These are phyloP conservation scores for Proliferodiscus dingleyae DNA, from an alignment of 2,329 filamentous ascomycete genomes.

Conservation along the genomic window DNA sequence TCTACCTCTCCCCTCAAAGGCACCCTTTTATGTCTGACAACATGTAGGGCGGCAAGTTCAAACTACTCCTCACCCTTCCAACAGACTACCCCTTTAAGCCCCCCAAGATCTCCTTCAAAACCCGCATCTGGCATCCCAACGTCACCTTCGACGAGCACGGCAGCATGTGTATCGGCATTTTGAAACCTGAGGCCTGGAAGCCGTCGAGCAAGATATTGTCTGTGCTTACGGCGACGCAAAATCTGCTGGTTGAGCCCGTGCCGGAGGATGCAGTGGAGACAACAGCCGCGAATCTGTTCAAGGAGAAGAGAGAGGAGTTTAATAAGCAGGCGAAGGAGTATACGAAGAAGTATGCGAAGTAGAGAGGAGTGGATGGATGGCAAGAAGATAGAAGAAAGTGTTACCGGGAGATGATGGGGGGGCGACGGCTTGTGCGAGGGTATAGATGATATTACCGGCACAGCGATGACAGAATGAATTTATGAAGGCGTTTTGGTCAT, in stretches of 20 bases:
- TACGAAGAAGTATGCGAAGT: constrained; percentile 59
- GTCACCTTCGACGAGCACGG: constrained; percentile 70
- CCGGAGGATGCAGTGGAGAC: constrained; percentile 68
- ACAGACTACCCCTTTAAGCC: constrained; percentile 71
- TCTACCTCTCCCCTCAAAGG: not conserved
- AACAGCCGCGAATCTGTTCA: constrained; percentile 64
- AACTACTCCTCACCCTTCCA: constrained; percentile 61
- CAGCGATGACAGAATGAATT: too few relatives aligned
- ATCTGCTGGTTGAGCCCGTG: constrained; percentile 62
- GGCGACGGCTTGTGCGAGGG: not conserved
- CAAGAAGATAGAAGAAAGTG: too few relatives aligned
- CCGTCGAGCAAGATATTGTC: constrained; percentile 62
- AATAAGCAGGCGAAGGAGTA: constrained; percentile 64
- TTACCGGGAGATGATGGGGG: not conserved
- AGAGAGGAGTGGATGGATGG: constrained; percentile 2
- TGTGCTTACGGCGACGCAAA: constrained; percentile 60
- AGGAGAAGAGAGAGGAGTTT: constrained; percentile 56
- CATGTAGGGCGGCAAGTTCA: constrained; percentile 56
- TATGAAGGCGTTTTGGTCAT: too few relatives aligned
- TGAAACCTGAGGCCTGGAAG: constrained; percentile 69
- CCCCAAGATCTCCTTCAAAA: constrained; percentile 62
- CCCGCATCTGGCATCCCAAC: constrained; percentile 74
- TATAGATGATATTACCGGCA: too few relatives aligned
- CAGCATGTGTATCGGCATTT: constrained; percentile 68
- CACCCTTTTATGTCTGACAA: not conserved